Percentiles rank a stretch among this genome's conserved stretches.
phyloP scores from a whole-genome alignment of 129 eudicot species.

The Saussurea involucrata region DNA sequence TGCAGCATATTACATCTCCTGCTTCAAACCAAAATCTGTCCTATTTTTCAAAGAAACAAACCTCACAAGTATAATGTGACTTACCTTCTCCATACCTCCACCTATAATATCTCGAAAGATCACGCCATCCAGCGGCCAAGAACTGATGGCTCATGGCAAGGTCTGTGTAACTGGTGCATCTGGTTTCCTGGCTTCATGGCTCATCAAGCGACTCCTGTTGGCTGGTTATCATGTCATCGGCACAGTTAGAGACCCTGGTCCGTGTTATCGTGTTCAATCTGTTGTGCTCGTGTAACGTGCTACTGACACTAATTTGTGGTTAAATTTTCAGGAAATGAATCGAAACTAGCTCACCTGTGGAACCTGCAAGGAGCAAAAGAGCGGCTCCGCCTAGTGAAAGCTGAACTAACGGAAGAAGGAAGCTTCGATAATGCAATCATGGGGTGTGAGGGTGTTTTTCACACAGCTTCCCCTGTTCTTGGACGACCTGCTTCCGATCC shows the following conservation, averaged over 20 bases:
- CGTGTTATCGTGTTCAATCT: not conserved
- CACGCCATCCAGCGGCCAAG: not conserved
- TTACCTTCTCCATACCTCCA: slow-evolving; percentile 29
- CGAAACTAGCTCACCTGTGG: slow-evolving; percentile 75
- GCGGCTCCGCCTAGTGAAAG: slow-evolving; percentile 69
- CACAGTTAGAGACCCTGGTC: slow-evolving; percentile 90
- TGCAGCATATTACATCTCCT: not conserved
- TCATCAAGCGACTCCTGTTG: slow-evolving; percentile 71
- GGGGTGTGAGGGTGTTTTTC: slow-evolving; percentile 87
- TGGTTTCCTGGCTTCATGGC: slow-evolving; percentile 91
- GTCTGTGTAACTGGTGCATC: slow-evolving; percentile 94
- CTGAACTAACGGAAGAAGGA: slow-evolving; percentile 71
- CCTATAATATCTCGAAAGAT: not conserved
- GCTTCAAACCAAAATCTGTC: not conserved
- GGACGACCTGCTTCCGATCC: slow-evolving; percentile 48
- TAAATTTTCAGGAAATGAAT: slow-evolving; percentile 47
- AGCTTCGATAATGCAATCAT: slow-evolving; percentile 74
- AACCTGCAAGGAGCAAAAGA: slow-evolving; percentile 83
- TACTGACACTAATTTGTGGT: not conserved
- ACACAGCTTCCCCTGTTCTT: slow-evolving; percentile 88
- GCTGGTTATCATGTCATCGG: slow-evolving; percentile 81
- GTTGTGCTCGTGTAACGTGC: not conserved
- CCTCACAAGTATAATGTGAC: slow-evolving; percentile 35
- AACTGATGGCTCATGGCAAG: slow-evolving; percentile 39
- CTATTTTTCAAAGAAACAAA: not conserved